phyloP scores from a whole-genome alignment of 2,329 filamentous ascomycete species.

The Alternaria rosae region DNA sequence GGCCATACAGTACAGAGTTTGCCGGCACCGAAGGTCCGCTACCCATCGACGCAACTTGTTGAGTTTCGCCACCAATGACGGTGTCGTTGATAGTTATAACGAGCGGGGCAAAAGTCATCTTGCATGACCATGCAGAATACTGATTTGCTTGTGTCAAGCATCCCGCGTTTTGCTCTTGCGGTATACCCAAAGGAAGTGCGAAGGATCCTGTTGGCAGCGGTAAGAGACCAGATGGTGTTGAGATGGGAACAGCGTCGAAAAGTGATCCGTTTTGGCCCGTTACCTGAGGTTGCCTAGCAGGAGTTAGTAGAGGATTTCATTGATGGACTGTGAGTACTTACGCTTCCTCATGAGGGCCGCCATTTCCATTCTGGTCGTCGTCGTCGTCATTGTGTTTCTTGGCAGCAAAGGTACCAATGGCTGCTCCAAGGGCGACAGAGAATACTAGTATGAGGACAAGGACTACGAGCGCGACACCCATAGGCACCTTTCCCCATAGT shows the following conservation, averaged over 20 bases:
- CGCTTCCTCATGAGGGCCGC: constrained; percentile 35
- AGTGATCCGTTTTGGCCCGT: constrained; percentile 57
- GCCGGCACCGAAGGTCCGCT: constrained; percentile 46
- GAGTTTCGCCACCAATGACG: constrained; percentile 4
- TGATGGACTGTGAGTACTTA: constrained; percentile 26
- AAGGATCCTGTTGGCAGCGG: constrained; percentile 60
- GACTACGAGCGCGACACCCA: constrained; percentile 59
- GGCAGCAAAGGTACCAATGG: constrained; percentile 62
- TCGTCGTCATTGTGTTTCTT: constrained; percentile 42
- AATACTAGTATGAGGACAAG: constrained; percentile 56
- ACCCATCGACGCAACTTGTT: constrained; percentile 32
- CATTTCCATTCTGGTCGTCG: constrained; percentile 18
- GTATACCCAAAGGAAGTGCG: constrained; percentile 55
- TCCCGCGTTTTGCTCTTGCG: constrained; percentile 57
- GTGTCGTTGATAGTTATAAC: constrained; percentile 39
- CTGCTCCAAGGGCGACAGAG: constrained; percentile 60
- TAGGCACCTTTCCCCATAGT: constrained; percentile 58
- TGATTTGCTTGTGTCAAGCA: constrained; percentile 58
- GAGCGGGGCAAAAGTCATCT: constrained; percentile 46
- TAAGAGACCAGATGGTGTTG: constrained; percentile 55
- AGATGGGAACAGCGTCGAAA: constrained; percentile 60
- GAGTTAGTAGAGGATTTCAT: constrained; percentile 21
- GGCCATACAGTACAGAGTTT: constrained; percentile 63
- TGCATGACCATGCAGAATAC: constrained; percentile 61
- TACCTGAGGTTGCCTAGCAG: constrained; percentile 51